Evolutionary conservation across 164 flowering plant genomes (phyloP).

Genomic region (Magnolia sinica): DNA sequence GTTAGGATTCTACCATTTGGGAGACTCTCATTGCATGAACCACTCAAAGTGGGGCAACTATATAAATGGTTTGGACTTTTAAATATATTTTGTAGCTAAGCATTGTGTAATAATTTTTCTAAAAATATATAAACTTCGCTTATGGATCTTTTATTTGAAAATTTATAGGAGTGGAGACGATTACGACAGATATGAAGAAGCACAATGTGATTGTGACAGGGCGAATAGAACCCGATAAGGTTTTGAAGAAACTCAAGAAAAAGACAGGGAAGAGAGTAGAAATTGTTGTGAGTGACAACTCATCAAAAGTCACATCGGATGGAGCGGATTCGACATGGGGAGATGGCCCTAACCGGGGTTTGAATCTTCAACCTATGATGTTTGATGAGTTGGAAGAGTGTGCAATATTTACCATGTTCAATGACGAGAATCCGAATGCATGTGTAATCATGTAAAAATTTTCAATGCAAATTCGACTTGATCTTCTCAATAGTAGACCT

Average conservation of each 20-base stretch:
- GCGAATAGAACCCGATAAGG: constrained; percentile 41
- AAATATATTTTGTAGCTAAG: background rate
- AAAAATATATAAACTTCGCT: background rate
- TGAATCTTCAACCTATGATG: background rate
- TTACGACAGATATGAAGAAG: constrained; percentile 51
- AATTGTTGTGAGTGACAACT: constrained; percentile 11
- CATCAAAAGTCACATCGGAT: background rate
- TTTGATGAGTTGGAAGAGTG: constrained; percentile 17
- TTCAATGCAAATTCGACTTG: too few species aligned
- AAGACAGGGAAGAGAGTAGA: constrained; percentile 69
- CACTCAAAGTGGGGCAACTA: background rate
- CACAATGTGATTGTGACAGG: constrained; percentile 55
- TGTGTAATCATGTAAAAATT: constrained; percentile 48
- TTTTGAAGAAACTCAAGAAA: constrained; percentile 59
- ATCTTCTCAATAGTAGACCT: too few species aligned
- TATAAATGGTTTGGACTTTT: background rate
- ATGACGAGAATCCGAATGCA: constrained; percentile 76
- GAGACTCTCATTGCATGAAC: too few species aligned
- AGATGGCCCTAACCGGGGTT: background rate
- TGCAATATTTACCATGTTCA: constrained; percentile 41
- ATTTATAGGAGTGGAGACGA: constrained; percentile 56
- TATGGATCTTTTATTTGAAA: background rate
- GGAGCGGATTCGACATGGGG: background rate
- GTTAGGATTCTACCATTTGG: too few species aligned
- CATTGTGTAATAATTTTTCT: background rate